Base-by-base conservation (phyloP, 129 eudicot genomes). In the Artemisia argyi region DNA sequence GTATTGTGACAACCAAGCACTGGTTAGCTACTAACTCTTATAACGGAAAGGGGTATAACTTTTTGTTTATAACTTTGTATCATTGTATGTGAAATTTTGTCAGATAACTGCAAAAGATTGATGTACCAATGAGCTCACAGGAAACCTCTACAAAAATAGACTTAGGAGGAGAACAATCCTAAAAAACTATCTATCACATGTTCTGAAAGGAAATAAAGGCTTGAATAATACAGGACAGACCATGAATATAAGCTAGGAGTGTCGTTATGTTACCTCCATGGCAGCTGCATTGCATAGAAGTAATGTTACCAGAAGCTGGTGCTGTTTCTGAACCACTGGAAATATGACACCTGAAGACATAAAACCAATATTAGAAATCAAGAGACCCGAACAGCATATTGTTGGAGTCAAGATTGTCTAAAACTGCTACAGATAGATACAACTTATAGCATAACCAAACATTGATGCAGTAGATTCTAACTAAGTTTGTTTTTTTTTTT, bases 291-390 rank as follows among this genome's bases (percentile, higher is more conserved):
- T 94, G 76, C 99, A 94, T 62, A 94, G 85, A 68, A 94, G 99
- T 88, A 94, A 78, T 15, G 99, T 94, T 80, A 94, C 99, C 26
- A 94, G 97, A 69, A 94, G 96, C 73, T 90, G 97, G 50, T 94
- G 99, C 73, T 94, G 99, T 83, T 94, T 94, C 88, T 94, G 90
- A 73, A 94, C 93, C 78, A 94, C 97, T 3, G 99, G 99, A 59
- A 86, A 78, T 86, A 94, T 94, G 44, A 80, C 76, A 76, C 89
- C 99, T 94, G 91, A 52, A 85, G 67, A 78, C 50, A 73, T 65
- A n/a, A 65, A 63, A 76, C 1, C 62, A 76, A 78, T 15, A 56
- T 28, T 18, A 68, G 61, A 39, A 26, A 49, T 64, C 49, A 69
- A 13, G 47, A 64, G 19, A 16, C 15, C 78, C 65, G 39, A 73